Conservation (phyloP, 306 rosid species). For the Cucurbita moschata region DNA sequence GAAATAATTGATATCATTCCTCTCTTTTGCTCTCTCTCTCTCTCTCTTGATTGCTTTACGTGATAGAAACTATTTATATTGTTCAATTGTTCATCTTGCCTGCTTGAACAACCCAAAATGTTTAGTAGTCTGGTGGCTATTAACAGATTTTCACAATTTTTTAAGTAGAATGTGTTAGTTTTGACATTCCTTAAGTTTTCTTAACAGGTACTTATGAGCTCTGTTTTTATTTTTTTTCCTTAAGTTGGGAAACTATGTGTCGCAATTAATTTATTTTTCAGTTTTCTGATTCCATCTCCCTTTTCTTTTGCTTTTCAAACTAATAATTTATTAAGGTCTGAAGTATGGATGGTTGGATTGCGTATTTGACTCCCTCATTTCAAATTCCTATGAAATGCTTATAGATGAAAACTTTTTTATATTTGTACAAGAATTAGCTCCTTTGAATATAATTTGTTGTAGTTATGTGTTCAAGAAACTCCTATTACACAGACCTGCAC, state of each 20-base stretch:
- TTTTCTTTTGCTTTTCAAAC: not conserved
- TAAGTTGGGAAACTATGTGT: not conserved
- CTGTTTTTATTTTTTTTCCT: not conserved
- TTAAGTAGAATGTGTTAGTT: not conserved
- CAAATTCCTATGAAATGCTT: not conserved
- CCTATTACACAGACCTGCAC: not conserved
- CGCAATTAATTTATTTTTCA: not conserved
- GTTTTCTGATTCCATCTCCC: not conserved
- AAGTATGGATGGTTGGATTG: not conserved
- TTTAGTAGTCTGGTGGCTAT: not conserved
- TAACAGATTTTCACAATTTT: not conserved
- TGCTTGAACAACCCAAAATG: not conserved
- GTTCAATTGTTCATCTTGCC: not conserved
- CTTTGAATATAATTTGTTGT: not conserved
- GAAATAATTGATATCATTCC: not conserved
- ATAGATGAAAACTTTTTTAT: not conserved
- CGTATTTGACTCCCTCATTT: not conserved
- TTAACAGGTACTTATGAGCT: not conserved
- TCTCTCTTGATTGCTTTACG: not conserved
- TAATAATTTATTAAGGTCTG: not conserved
- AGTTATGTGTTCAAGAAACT: not conserved
- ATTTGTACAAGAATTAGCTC: not conserved
- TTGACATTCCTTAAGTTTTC: not conserved
- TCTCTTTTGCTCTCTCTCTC: not conserved
- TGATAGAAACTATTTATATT: not conserved